Evolutionary conservation across 768 basidiomycete species (phyloP).

Genomic region (Galerina sulciceps): DNA sequence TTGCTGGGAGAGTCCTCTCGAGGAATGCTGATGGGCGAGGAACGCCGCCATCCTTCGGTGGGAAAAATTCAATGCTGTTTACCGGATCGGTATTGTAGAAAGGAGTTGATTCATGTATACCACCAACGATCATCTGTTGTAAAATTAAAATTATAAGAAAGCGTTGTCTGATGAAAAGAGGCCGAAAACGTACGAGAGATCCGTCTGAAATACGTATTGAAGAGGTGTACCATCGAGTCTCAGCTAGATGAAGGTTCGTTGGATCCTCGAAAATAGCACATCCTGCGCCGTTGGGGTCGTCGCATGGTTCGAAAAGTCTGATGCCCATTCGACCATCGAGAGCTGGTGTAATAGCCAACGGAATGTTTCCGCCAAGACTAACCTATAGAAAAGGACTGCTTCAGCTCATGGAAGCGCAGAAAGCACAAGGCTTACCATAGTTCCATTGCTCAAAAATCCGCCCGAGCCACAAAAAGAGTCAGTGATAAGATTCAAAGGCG

Average conservation of each 20-base stretch:
- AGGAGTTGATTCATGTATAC: constrained; percentile 36
- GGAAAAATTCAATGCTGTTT: constrained; percentile 44
- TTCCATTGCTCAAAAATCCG: constrained; percentile 44
- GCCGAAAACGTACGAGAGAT: constrained; percentile 29
- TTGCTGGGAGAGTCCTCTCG: constrained; percentile 27
- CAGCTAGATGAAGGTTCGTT: constrained; percentile 33
- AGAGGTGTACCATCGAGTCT: constrained; percentile 45
- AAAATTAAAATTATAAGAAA: neutral
- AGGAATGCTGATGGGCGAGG: constrained; percentile 30
- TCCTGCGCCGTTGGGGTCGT: constrained; percentile 29
- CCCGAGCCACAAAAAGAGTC: constrained; percentile 49
- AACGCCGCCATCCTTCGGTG: constrained; percentile 40
- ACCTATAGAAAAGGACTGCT: constrained; percentile 22
- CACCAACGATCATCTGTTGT: constrained; percentile 30
- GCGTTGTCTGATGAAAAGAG: constrained; percentile 4
- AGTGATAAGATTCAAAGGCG: constrained; percentile 35
- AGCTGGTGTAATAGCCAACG: constrained; percentile 28
- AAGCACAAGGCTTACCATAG: constrained; percentile 29
- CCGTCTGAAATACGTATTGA: constrained; percentile 37
- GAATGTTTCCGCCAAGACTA: constrained; percentile 34
- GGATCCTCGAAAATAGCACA: constrained; percentile 43
- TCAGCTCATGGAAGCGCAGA: neutral
- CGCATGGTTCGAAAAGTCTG: constrained; percentile 43
- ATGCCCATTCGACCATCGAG: constrained; percentile 39
- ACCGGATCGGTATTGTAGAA: constrained; percentile 70